Evolutionary conservation across 305 asterid species (phyloP).

Genomic region (Solanum aculeatissimum): DNA sequence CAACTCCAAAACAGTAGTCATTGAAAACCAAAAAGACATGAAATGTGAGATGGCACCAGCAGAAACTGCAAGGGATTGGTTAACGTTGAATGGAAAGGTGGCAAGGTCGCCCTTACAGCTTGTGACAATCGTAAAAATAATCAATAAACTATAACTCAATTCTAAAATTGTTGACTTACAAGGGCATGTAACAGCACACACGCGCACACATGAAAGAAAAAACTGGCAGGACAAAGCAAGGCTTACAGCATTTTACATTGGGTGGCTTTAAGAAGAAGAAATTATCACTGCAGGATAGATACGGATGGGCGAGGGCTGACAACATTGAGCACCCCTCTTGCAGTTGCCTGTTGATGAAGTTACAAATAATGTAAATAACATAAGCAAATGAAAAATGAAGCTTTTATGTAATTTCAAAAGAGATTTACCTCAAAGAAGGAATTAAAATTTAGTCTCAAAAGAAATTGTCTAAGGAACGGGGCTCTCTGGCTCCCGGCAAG

Average conservation of each 20-base stretch:
- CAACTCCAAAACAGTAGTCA: neutral
- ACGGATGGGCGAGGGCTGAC: conserved; percentile 71
- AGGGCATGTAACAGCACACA: neutral
- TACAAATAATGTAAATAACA: neutral
- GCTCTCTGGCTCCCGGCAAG: conserved; percentile 99
- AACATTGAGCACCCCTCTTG: conserved; percentile 86
- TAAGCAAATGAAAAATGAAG: neutral
- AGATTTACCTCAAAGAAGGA: conserved; percentile 79
- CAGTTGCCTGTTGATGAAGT: conserved; percentile 55
- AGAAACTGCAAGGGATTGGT: neutral
- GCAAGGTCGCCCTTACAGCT: neutral
- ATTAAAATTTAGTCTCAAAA: conserved; percentile 91
- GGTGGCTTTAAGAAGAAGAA: neutral
- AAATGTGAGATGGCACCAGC: neutral
- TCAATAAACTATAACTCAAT: neutral
- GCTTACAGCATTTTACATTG: neutral
- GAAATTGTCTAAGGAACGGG: conserved; percentile 93
- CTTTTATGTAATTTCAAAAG: neutral
- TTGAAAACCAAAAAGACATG: neutral
- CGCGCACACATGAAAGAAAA: neutral
- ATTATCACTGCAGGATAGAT: conserved; percentile 30
- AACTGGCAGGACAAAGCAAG: neutral
- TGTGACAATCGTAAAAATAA: neutral
- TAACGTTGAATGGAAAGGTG: neutral
- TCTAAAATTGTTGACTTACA: neutral